Conservation (phyloP, 345 rosid genomes). For the Mercurialis annua region DNA sequence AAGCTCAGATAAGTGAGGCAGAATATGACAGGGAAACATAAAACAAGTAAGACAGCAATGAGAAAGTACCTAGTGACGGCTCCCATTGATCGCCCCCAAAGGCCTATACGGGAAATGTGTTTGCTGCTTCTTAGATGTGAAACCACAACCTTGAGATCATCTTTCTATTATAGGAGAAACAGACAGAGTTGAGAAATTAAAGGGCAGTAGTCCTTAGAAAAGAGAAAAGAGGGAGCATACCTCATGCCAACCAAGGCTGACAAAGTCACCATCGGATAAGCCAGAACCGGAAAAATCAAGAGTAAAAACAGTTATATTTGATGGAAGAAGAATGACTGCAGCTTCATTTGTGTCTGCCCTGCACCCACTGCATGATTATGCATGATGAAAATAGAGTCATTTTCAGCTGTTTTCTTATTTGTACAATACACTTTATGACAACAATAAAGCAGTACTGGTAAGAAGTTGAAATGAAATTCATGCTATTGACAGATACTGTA, state of each 20-base stretch:
- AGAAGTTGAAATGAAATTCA: neutral
- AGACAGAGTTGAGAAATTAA: constrained; percentile 16
- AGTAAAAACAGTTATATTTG: constrained; percentile 33
- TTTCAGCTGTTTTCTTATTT: constrained; percentile 15
- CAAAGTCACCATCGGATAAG: constrained; percentile 37
- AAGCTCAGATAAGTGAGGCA: constrained; percentile 1
- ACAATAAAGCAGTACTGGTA: constrained; percentile 3
- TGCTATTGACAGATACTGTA: neutral
- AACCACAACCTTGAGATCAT: constrained; percentile 88
- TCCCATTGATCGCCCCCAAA: constrained; percentile 99
- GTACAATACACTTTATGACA: neutral
- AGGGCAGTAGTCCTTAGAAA: neutral
- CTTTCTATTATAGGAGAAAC: constrained; percentile 48
- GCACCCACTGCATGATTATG: constrained; percentile 29
- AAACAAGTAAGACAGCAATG: constrained; percentile 21
- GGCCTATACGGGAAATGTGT: constrained; percentile 76
- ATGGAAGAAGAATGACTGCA: constrained; percentile 35
- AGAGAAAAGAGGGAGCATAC: constrained; percentile 13
- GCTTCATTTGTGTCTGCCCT: constrained; percentile 39
- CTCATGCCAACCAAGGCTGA: constrained; percentile 43
- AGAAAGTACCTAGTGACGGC: constrained; percentile 84
- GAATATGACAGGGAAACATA: constrained; percentile 6
- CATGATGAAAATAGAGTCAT: constrained; percentile 22
- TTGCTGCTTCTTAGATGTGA: constrained; percentile 72
- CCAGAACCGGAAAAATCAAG: constrained; percentile 39